phyloP scores from a whole-genome alignment of 2,329 filamentous ascomycete genomes.

The Ophidiomyces ophidiicola region DNA sequence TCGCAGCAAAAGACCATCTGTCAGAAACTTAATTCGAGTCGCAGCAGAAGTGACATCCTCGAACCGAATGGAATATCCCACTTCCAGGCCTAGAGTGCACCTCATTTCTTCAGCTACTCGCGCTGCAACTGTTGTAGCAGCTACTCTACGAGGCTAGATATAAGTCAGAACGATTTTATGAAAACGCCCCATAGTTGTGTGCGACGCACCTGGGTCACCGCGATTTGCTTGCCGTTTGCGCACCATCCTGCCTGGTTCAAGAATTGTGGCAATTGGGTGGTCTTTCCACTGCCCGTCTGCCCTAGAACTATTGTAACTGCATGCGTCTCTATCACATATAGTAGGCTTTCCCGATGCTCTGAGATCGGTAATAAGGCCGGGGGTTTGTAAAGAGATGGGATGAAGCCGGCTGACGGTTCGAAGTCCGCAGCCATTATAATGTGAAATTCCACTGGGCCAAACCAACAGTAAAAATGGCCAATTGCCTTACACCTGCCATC shows the following conservation, averaged over 20 bases:
- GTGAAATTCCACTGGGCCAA: neutral
- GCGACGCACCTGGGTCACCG: slow-evolving; percentile 68
- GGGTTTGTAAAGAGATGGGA: slow-evolving; percentile 78
- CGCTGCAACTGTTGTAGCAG: slow-evolving; percentile 77
- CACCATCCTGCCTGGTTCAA: slow-evolving; percentile 85
- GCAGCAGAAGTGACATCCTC: slow-evolving; percentile 79
- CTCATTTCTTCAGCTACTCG: slow-evolving; percentile 82
- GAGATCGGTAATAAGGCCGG: slow-evolving; percentile 74
- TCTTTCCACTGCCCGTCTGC: slow-evolving; percentile 90
- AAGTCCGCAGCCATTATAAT: slow-evolving; percentile 31
- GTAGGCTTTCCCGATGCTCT: slow-evolving; percentile 62
- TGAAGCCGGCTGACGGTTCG: slow-evolving; percentile 41
- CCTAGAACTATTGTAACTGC: slow-evolving; percentile 82
- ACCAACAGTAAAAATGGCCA: neutral
- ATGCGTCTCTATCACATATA: slow-evolving; percentile 75
- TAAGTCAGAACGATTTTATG: neutral
- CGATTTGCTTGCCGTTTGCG: slow-evolving; percentile 66
- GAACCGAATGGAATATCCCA: slow-evolving; percentile 83
- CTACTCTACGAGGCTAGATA: slow-evolving; percentile 68
- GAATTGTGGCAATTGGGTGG: slow-evolving; percentile 88
- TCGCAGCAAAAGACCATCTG: slow-evolving; percentile 78
- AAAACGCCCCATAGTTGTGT: neutral
- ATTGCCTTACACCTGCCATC: slow-evolving; percentile 1
- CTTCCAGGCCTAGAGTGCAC: slow-evolving; percentile 76
- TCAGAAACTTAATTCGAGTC: slow-evolving; percentile 89